Conservation (phyloP, 768 basidiomycete species). For the Tulasnella sp. region DNA sequence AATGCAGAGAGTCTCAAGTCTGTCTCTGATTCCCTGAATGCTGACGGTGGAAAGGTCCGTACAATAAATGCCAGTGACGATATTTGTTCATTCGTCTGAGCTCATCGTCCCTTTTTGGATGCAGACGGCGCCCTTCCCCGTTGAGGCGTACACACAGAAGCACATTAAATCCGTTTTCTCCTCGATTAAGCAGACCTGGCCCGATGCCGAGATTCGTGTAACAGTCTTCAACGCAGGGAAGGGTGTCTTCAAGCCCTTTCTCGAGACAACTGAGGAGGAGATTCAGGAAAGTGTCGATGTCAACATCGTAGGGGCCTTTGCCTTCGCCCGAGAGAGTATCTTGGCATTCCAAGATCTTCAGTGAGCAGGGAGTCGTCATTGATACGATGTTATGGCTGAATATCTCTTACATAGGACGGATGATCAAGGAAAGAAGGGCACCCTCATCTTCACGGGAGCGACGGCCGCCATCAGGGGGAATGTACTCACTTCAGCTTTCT, state of each 20-base stretch:
- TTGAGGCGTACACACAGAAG: slow-evolving; percentile 31
- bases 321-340: slow-evolving; percentile 52
- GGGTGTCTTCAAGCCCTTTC: slow-evolving; percentile 54
- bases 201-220: slow-evolving; percentile 41
- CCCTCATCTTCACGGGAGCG: slow-evolving; percentile 62
- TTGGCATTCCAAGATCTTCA: slow-evolving; percentile 40
- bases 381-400: not conserved
- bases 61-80: not conserved
- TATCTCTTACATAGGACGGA: slow-evolving; percentile 20
- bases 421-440: slow-evolving; percentile 44
- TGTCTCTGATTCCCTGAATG: slow-evolving; percentile 44
- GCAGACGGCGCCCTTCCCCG: slow-evolving; percentile 47
- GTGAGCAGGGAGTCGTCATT: not conserved
- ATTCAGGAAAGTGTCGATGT: slow-evolving; percentile 42
- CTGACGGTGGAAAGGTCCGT: slow-evolving; percentile 46
- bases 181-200: slow-evolving; percentile 40
- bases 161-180: slow-evolving; percentile 36
- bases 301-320: slow-evolving; percentile 48
- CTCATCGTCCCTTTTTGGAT: not conserved
- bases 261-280: slow-evolving; percentile 46
- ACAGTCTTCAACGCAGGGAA: slow-evolving; percentile 54
- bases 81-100: not conserved
- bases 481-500: slow-evolving; percentile 45
- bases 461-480: slow-evolving; percentile 59
- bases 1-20: slow-evolving; percentile 40